Conservation (phyloP, 2,329 filamentous ascomycete genomes). For the Penicillium sp. region DNA sequence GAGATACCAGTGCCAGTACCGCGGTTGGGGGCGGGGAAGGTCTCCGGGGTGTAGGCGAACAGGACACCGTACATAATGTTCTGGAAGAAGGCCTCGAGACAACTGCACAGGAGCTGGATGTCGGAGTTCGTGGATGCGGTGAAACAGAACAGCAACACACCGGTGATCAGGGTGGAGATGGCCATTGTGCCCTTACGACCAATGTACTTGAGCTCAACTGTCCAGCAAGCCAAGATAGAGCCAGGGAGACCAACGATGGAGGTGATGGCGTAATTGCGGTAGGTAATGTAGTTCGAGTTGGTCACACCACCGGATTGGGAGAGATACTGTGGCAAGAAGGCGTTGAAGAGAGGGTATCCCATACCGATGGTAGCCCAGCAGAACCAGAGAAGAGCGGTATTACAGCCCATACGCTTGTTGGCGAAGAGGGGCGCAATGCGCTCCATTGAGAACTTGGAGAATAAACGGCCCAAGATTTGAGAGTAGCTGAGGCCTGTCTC, state of each 20-base stretch:
- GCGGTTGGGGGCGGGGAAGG: constrained; percentile 56
- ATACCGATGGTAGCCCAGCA: constrained; percentile 81
- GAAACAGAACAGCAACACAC: constrained; percentile 57
- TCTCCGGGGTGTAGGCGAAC: constrained; percentile 60
- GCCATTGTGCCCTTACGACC: constrained; percentile 60
- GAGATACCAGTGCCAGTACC: constrained; percentile 56
- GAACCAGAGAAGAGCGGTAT: constrained; percentile 66
- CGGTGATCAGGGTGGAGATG: constrained; percentile 52
- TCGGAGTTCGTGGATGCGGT: constrained; percentile 50
- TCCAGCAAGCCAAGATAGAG: constrained; percentile 70
- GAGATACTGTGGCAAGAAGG: constrained; percentile 83
- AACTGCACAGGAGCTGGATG: constrained; percentile 54
- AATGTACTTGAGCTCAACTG: constrained; percentile 67
- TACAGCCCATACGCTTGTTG: constrained; percentile 48
- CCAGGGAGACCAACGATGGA: constrained; percentile 75
- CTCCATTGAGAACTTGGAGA: constrained; percentile 65
- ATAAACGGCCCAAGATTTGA: constrained; percentile 58
- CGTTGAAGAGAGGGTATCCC: constrained; percentile 85
- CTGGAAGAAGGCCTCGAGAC: constrained; percentile 58
- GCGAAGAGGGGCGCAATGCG: constrained; percentile 64
- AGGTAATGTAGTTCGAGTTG: constrained; percentile 50
- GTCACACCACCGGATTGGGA: constrained; percentile 61
- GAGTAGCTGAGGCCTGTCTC: constrained; percentile 39
- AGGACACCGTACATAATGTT: constrained; percentile 59
- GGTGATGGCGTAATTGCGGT: constrained; percentile 81